Evolutionary conservation across 2,329 filamentous ascomycete species (phyloP).

Genomic region (Juglanconis sp.): DNA sequence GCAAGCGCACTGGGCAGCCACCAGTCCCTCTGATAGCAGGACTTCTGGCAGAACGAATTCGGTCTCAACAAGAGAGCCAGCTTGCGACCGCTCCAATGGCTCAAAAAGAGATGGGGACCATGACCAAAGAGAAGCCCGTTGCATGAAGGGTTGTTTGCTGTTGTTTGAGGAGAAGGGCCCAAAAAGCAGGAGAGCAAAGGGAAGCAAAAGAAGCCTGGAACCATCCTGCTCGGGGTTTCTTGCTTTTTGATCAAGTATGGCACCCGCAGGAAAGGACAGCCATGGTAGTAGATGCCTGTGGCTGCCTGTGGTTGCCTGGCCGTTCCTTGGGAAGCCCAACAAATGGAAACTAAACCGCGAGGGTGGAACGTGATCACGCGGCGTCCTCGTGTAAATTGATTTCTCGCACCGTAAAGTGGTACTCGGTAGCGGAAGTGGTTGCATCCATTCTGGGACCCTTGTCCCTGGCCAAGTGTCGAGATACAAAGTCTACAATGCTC

Average conservation of each 20-base stretch:
- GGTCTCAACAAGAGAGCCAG: slow-evolving; percentile 12
- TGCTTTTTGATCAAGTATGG: slow-evolving; percentile 20
- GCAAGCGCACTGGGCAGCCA: slow-evolving; percentile 3
- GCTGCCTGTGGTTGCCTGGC: slow-evolving; percentile 16
- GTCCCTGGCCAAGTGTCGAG: neutral
- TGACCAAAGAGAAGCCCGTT: slow-evolving; percentile 8
- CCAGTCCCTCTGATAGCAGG: neutral
- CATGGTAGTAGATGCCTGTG: neutral
- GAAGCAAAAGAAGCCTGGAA: slow-evolving; percentile 1
- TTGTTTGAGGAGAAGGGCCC: slow-evolving; percentile 19
- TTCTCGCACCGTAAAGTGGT: slow-evolving; percentile 16
- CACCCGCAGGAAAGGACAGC: slow-evolving; percentile 4
- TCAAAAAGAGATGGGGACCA: slow-evolving; percentile 3
- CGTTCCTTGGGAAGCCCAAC: slow-evolving; percentile 15
- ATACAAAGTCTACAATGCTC: too few relatives aligned
- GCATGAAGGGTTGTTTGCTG: slow-evolving; percentile 19
- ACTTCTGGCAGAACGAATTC: slow-evolving; percentile 7
- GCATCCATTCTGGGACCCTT: slow-evolving; percentile 11
- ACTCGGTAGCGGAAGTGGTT: neutral
- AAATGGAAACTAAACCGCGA: slow-evolving; percentile 19
- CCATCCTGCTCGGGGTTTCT: slow-evolving; percentile 12
- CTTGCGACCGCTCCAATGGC: slow-evolving; percentile 8
- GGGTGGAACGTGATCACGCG: slow-evolving; percentile 24
- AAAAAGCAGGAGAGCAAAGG: slow-evolving; percentile 19
- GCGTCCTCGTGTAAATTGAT: slow-evolving; percentile 31